Evolutionary conservation across 495 filamentous ascomycete genomes (phyloP), one percentile per base, ranked within the genome.

Genomic region (Neurospora sp.): DNA sequence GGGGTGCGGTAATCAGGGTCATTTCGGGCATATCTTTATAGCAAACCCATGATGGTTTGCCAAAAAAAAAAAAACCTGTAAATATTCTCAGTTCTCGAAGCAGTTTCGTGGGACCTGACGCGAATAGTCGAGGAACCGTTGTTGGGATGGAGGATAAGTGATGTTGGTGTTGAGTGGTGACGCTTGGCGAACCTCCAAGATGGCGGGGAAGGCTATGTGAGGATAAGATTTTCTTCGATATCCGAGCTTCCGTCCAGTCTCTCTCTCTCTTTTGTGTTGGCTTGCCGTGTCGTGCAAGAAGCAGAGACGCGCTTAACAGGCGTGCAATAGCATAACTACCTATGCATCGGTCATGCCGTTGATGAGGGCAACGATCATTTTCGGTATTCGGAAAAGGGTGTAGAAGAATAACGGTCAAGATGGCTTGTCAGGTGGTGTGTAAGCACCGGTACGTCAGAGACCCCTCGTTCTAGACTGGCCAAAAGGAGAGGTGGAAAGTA

Each of bases 1-100:
- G 74, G 73, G 77, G 74, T 79, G 76, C 78, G 73, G 81, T 84
- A 71, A 82, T 79, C 72, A 83, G 78, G 40, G 81, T 80, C 84
- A 86, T 86, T 44, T 74, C 80, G 72, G 72, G 68, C 68, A 68
- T 61, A 69, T 76, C 71, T 78, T 75, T 70, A 78, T 79, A 76
- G 71, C 76, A 77, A 76, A 69, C 76, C 74, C 81, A 79, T 82
- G 74, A 70, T 76, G 74, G 75, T 70, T 61, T 72, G 76, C 59
- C 70, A 5, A 1, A 37, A 70, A 20, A 37, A 70, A n/a, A 27
- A 27, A 27, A 27, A 70, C 8, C 18, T 69, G 18, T 35, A 22
- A 68, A 45, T 35, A 59, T 20, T 70, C 41, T 73, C 75, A 68
- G 14, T 14, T 12, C 27, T 4, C 9, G 41, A 42, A 18, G 16